phyloP scores from a whole-genome alignment of 1,284 basidiomycete genomes.

The Polyporus tsugae region DNA sequence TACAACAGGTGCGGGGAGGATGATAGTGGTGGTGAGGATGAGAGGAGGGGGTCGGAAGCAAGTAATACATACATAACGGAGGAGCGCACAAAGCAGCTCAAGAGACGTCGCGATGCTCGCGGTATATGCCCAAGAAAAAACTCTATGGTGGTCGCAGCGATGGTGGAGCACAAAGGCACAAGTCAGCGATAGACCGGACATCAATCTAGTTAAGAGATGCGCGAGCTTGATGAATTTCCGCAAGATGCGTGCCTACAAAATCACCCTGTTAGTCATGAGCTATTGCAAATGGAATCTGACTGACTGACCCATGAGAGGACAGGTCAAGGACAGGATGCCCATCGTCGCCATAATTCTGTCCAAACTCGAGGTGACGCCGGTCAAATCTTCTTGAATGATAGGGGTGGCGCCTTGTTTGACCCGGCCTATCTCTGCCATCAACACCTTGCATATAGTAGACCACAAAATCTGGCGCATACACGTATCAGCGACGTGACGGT shows the following conservation, averaged over 20 bases:
- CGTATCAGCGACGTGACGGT: background rate
- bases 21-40: background rate
- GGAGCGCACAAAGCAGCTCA: background rate
- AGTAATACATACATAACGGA: background rate
- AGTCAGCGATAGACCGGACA: background rate
- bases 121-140: background rate
- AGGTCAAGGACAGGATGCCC: conserved; percentile 13
- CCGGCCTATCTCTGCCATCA: conserved; percentile 22
- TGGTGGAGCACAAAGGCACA: background rate
- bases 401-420: conserved; percentile 10
- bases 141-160: background rate
- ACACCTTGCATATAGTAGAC: conserved; percentile 24
- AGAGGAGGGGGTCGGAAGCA: background rate
- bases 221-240: conserved; percentile 21
- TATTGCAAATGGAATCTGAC: too few relatives aligned
- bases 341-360: conserved; percentile 28
- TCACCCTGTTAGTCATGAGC: background rate
- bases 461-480: conserved; percentile 25
- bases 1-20: background rate
- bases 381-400: conserved; percentile 22
- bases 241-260: conserved; percentile 17
- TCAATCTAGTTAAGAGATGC: background rate
- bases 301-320: conserved; percentile 28
- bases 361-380: conserved; percentile 15
- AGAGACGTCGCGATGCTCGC: background rate